Evolutionary conservation across 2,329 filamentous ascomycete genomes (phyloP), one percentile per base, ranked within the genome.

Genomic region (Diplocarpon rosae): DNA sequence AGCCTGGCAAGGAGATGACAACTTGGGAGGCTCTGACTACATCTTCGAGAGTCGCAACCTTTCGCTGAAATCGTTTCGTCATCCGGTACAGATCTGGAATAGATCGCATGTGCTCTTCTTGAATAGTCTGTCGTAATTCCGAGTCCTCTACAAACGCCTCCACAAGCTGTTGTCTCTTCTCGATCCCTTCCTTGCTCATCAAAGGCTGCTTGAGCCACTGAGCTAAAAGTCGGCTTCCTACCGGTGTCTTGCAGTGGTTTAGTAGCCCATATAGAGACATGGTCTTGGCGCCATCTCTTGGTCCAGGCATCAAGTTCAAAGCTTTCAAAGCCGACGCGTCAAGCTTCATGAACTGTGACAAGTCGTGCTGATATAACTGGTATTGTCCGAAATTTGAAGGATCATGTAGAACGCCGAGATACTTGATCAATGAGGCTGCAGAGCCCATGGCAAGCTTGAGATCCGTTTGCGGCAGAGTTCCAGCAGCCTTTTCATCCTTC

Each of bases 191-290:
- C 51, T 86, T 78, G 66, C 76, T 86, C 92, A 98, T 98, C 32
- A 98, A 68, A 0, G 92, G 92, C 63, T 98, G 92, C 66, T 98
- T 98, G 42, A 98, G 70, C 92, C 92, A 98, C 61, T 98, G 93
- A 1, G 90, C 83, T 27, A 98, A 70, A 46, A 98, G 65, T 38
- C 93, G 76, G 58, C 89, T 94, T 12, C 92, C 92, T 1, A 94
- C 80, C 0, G 92, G 86, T 1, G 92, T 98, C 64, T 95, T 96
- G 78, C 92, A 98, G 64, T 96, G 89, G 58, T 98, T 96, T 34
- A 98, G 71, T 14, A 98, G 69, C 0, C 92, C 92, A 56, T 85
- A 98, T 42, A 98, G 64, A 60, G 89, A 96, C 92, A 98, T 98
- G 1, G 79, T 93, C 69, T 95, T 96, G n/a, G 87, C 77, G 1